These are phyloP conservation scores for Tolypocladium guangdongense DNA, from an alignment of 2,329 filamentous ascomycete genomes.

Conservation along the genomic window DNA sequence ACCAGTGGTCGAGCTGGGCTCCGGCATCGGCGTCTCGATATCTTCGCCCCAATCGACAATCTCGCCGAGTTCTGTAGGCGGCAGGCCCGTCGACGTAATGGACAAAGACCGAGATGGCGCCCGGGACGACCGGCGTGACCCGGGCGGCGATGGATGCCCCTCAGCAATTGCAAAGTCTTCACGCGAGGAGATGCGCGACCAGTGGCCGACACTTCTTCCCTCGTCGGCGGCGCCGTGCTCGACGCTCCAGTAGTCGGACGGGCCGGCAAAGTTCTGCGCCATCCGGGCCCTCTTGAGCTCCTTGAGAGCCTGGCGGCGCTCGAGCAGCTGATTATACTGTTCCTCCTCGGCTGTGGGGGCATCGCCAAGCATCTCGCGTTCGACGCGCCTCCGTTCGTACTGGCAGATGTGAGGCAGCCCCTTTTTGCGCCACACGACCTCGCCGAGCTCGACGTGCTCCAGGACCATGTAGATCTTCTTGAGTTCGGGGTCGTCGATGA, in stretches of 20 bases:
- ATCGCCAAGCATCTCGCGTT: constrained; percentile 56
- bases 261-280: constrained; percentile 36
- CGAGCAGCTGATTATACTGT: constrained; percentile 46
- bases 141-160: constrained; percentile 24
- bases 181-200: constrained; percentile 30
- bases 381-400: constrained; percentile 71
- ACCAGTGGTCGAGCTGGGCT: constrained; percentile 41
- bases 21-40: constrained; percentile 40
- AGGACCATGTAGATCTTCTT: constrained; percentile 98
- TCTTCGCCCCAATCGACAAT: constrained; percentile 35
- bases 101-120: constrained; percentile 39
- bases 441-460: constrained; percentile 87
- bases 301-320: constrained; percentile 47
- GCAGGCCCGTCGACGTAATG: constrained; percentile 22
- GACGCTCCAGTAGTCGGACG: constrained; percentile 68
- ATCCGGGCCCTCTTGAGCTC: constrained; percentile 46
- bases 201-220: constrained; percentile 24
- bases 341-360: constrained; percentile 49
- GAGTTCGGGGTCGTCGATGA: constrained; percentile 91
- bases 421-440: constrained; percentile 89
- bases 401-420: constrained; percentile 73
- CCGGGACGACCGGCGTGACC: constrained; percentile 31
- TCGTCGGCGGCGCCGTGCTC: constrained; percentile 61
- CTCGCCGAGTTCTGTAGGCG: constrained; percentile 23
- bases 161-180: constrained; percentile 28